phyloP scores from a whole-genome alignment of 2,329 filamentous ascomycete species.

The Colletotrichum kahawae region DNA sequence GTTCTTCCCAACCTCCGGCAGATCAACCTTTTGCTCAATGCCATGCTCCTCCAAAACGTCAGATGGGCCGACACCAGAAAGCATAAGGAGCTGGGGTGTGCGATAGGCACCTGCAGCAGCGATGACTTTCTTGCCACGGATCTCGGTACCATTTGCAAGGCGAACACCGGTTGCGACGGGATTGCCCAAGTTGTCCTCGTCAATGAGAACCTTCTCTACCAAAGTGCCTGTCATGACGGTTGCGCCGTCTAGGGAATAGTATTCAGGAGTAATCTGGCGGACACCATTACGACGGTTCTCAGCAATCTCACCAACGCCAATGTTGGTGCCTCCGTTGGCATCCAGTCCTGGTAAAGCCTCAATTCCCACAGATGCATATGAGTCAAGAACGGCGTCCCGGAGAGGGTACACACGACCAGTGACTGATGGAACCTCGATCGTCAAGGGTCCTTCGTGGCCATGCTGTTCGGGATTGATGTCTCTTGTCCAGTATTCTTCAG shows the following conservation, averaged over 20 bases:
- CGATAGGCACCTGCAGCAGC: slow-evolving; percentile 54
- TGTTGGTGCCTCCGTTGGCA: slow-evolving; percentile 32
- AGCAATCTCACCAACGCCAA: slow-evolving; percentile 35
- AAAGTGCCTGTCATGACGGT: slow-evolving; percentile 28
- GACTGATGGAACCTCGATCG: slow-evolving; percentile 31
- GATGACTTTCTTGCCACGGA: slow-evolving; percentile 37
- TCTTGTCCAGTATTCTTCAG: slow-evolving; percentile 25
- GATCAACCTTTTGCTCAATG: slow-evolving; percentile 46
- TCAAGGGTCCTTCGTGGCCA: slow-evolving; percentile 41
- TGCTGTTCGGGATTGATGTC: slow-evolving; percentile 36
- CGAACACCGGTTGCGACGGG: slow-evolving; percentile 31
- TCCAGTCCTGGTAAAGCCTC: slow-evolving; percentile 25
- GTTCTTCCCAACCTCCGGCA: slow-evolving; percentile 55
- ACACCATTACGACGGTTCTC: slow-evolving; percentile 28
- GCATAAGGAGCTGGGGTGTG: slow-evolving; percentile 55
- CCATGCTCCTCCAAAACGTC: slow-evolving; percentile 42
- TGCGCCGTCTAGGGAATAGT: slow-evolving; percentile 29
- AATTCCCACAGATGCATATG: slow-evolving; percentile 46
- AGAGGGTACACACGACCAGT: slow-evolving; percentile 43
- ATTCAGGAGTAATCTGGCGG: slow-evolving; percentile 26
- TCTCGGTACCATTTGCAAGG: slow-evolving; percentile 28
- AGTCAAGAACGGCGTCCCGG: slow-evolving; percentile 33
- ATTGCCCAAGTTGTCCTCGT: neutral
- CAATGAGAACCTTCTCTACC: slow-evolving; percentile 26
- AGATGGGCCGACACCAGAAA: slow-evolving; percentile 56